Percentiles rank a stretch among this genome's conserved stretches.
Evolutionary conservation across 192 early-diverging fungal genomes (phyloP).

Genomic region (Coemansia sp.): DNA sequence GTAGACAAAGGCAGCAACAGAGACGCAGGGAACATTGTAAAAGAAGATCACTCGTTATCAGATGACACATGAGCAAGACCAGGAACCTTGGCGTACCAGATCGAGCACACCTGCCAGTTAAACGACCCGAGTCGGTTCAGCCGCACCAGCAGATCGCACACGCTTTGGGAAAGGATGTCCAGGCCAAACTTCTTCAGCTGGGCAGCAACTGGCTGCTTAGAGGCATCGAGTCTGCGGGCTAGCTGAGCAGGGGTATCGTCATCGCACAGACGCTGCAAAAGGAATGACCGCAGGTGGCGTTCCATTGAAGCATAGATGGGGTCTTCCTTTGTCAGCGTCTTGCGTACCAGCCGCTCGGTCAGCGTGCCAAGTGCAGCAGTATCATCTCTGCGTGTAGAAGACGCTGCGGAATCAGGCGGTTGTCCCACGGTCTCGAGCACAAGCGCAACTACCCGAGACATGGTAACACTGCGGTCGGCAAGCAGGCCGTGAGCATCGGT

Average conservation of each 20-base stretch:
- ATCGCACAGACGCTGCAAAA: conserved; percentile 20
- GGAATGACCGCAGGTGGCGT: conserved; percentile 20
- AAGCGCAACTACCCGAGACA: conserved; percentile 18
- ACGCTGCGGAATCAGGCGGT: neutral
- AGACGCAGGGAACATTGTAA: neutral
- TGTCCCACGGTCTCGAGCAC: neutral
- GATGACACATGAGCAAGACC: neutral
- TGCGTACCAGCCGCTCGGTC: conserved; percentile 19
- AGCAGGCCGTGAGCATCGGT: conserved; percentile 11
- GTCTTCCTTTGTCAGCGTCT: conserved; percentile 36
- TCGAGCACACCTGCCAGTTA: conserved; percentile 43
- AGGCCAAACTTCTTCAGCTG: conserved; percentile 18
- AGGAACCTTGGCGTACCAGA: conserved; percentile 36
- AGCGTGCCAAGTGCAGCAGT: neutral
- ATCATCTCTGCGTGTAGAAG: neutral
- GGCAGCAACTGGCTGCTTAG: conserved; percentile 1
- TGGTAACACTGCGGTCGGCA: conserved; percentile 20
- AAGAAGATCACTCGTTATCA: neutral
- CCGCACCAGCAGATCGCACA: conserved; percentile 15
- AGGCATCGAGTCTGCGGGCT: conserved; percentile 11
- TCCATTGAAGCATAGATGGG: conserved; percentile 30
- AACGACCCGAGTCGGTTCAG: conserved; percentile 33
- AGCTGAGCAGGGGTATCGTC: conserved; percentile 11
- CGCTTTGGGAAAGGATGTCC: conserved; percentile 12
- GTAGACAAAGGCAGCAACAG: neutral